A percentile compares a stretch with the other conserved stretches of the same genome.
phyloP scores from a whole-genome alignment of 805 yeast genomes.

The Suhomyces vadensis region DNA sequence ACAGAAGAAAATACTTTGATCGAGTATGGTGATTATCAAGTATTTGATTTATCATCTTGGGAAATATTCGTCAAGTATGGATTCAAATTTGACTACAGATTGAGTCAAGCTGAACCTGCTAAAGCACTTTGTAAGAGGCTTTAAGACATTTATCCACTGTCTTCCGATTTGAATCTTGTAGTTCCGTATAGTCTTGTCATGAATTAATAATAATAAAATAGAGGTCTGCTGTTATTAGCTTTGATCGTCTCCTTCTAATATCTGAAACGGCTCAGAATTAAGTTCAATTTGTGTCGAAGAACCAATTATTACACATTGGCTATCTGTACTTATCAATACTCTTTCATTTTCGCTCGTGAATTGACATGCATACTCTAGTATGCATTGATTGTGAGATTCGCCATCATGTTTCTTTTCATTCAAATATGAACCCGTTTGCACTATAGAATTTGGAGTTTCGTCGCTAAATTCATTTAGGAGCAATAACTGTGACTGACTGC shows the following conservation, averaged over 20 bases:
- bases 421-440: no score
- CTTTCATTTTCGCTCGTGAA: neutral
- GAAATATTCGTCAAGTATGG: conserved; percentile 40
- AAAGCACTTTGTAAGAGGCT: conserved; percentile 11
- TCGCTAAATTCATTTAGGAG: neutral
- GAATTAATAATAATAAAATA: neutral
- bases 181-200: neutral
- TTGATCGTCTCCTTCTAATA: conserved; percentile 1
- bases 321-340: neutral
- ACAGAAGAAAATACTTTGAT: conserved; percentile 13
- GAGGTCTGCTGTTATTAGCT: neutral
- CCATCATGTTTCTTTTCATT: no score
- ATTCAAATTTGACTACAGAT: conserved; percentile 36
- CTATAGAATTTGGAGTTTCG: neutral
- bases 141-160: neutral
- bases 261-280: conserved; percentile 3
- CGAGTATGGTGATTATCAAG: conserved; percentile 42
- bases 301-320: neutral
- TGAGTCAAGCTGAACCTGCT: conserved; percentile 34
- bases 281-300: neutral
- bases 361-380: no score
- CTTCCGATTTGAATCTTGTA: neutral
- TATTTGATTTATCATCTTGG: conserved; percentile 44
- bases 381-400: no score
- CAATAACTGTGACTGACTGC: neutral